Base-by-base conservation (phyloP, 495 filamentous ascomycete species). In the Lindgomyces ingoldianus region DNA sequence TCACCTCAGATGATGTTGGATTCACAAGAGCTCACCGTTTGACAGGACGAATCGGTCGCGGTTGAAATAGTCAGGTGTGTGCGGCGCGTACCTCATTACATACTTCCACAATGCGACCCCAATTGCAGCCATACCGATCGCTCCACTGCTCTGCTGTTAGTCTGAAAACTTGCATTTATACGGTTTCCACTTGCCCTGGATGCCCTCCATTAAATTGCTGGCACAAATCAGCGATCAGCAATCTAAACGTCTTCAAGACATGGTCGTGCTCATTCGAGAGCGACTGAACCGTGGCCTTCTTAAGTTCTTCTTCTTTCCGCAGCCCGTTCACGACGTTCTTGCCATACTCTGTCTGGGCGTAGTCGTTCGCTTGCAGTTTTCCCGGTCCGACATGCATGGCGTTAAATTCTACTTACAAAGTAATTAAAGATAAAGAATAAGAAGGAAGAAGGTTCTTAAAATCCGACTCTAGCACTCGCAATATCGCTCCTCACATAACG, bases 151-250 rank as follows among this genome's bases (percentile, higher is more conserved):
- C 30, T 25, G 42, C 24, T 9, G 53, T 60, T 26, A 50, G 30
- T 29, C 48, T 24, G 14, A 3, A 14, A 19, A 21, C 6, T 44
- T 48, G 19, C 47, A 24, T 10, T 3, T n/a, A n/a, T n/a, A n/a
- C n/a, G n/a, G n/a, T n/a, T 36, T 4, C 2, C 54, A 65, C 73
- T 21, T 74, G 83, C 80, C 82, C 83, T 12, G 83, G 83, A 65
- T 86, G 83, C 2, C 83, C 84, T 39, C 80, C 81, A 36, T 79
- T 78, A 69, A 84, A 86, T 55, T 86, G 83, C 69, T 85, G 75
- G 70, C 81, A 84, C 0, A 86, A 76, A 66, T 85, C 84, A 30
- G 83, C 82, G 67, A 86, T 83, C 2, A 86, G 73, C 42, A 78
- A 63, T 26, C 83, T 76, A 65, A 84, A 84, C 14, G 76, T 79